Percentiles rank a stretch among this genome's conserved stretches.
Evolutionary conservation across 352 stramenopile genomes (phyloP).

Genomic region (Phytophthora tubulina): DNA sequence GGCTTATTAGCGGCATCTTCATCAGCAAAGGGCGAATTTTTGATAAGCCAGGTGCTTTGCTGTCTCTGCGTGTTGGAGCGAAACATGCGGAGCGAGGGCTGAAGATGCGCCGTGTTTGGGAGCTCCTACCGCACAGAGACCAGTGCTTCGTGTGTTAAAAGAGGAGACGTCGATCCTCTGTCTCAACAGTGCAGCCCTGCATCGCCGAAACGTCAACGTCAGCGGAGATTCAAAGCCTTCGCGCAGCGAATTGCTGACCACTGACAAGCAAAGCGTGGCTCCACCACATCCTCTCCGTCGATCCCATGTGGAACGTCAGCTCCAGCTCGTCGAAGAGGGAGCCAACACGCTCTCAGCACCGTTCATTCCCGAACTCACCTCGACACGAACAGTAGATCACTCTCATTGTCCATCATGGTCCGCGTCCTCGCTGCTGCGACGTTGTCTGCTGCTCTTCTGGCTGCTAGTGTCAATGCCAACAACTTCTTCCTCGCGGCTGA

Average conservation of each 20-base stretch:
- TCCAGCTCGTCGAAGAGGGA: conserved; percentile 11
- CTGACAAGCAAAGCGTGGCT: conserved; percentile 18
- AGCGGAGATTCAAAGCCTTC: conserved; percentile 23
- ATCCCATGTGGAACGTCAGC: conserved; percentile 27
- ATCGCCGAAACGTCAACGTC: conserved; percentile 15
- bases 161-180: conserved; percentile 3
- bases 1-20: neutral
- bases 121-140: conserved; percentile 23
- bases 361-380: conserved; percentile 33
- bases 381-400: conserved; percentile 1
- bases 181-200: neutral
- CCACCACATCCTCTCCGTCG: conserved; percentile 19
- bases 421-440: conserved; percentile 28
- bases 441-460: conserved; percentile 35
- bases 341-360: neutral
- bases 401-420: conserved; percentile 21
- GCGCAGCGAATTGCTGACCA: conserved; percentile 14
- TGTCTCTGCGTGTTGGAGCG: conserved; percentile 29
- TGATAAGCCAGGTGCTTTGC: no score
- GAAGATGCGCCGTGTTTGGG: conserved; percentile 36
- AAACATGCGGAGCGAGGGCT: conserved; percentile 30
- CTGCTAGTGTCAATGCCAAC: conserved; percentile 3
- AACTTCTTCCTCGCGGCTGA: conserved; percentile 42
- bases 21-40: neutral
- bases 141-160: conserved; percentile 28